A percentile compares a stretch with the other conserved stretches of the same genome.
These are phyloP conservation scores for Oligophagozyma castellii DNA, from an alignment of 1,139 yeast species.

Conservation along the genomic window DNA sequence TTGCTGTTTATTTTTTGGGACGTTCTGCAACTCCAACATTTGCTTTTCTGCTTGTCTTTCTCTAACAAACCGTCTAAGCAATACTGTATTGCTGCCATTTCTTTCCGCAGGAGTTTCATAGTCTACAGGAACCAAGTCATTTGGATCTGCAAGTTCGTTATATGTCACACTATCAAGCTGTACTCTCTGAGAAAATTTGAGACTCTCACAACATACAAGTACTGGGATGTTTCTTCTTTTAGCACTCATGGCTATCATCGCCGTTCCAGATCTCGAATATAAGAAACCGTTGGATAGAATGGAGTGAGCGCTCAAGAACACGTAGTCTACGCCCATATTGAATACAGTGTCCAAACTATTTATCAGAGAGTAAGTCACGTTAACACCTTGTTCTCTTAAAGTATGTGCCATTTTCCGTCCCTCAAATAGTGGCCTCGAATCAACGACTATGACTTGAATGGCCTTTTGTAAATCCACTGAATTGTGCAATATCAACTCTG, in stretches of 20 bases:
- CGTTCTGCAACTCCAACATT: constrained; percentile 14
- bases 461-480: constrained; percentile 45
- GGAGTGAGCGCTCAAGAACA: constrained; percentile 92
- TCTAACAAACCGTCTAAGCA: constrained; percentile 52
- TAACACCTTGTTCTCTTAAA: constrained; percentile 45
- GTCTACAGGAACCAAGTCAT: constrained; percentile 45
- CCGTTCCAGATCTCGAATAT: constrained; percentile 91
- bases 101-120: constrained; percentile 42
- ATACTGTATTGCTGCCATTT: constrained; percentile 35
- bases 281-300: constrained; percentile 91
- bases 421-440: constrained; percentile 91
- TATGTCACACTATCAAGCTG: constrained; percentile 90
- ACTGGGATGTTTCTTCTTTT: constrained; percentile 84
- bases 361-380: constrained; percentile 62
- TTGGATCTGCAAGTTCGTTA: constrained; percentile 83
- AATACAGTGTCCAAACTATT: constrained; percentile 70
- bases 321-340: constrained; percentile 80
- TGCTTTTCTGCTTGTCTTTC: constrained; percentile 24
- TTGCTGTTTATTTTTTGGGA: constrained; percentile 11
- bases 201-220: constrained; percentile 86
- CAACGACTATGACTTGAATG: constrained; percentile 77
- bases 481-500: constrained; percentile 62
- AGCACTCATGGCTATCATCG: constrained; percentile 84
- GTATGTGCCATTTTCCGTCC: constrained; percentile 65
- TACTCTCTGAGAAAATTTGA: constrained; percentile 89